These are phyloP conservation scores for Apiotrichum gamsii DNA, from an alignment of 1,284 basidiomycete species.

Conservation along the genomic window DNA sequence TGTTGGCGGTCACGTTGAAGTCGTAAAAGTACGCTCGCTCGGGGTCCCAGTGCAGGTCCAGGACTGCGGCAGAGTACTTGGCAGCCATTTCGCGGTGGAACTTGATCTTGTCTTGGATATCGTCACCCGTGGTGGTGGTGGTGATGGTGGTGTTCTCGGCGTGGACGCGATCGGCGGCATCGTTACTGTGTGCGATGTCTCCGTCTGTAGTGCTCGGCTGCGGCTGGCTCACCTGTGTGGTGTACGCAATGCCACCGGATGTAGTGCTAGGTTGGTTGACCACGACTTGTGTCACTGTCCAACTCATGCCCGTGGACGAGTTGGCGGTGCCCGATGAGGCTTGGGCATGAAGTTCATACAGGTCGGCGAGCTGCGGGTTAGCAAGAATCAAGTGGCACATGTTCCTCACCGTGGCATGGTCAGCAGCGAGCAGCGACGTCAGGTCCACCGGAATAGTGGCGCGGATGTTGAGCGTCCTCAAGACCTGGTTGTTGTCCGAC, in stretches of 20 bases:
- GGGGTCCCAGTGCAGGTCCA: conserved; percentile 82
- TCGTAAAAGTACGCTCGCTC: conserved; percentile 73
- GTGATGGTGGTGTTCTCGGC: background rate
- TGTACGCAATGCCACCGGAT: too few relatives aligned
- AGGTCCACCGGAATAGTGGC: conserved; percentile 69
- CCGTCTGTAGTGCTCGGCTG: too few relatives aligned
- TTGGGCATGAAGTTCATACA: conserved; percentile 52
- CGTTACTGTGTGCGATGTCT: background rate
- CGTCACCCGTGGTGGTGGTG: background rate
- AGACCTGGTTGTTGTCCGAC: conserved; percentile 51
- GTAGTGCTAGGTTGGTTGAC: too few relatives aligned
- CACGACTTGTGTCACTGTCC: too few relatives aligned
- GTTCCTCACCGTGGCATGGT: conserved; percentile 55
- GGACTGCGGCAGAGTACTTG: conserved; percentile 59
- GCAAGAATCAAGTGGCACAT: too few relatives aligned
- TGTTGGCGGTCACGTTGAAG: conserved; percentile 59
- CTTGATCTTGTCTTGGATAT: conserved; percentile 43
- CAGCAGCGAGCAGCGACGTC: conserved; percentile 66
- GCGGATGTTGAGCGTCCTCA: conserved; percentile 66
- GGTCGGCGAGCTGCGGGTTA: conserved; percentile 52
- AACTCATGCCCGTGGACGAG: background rate
- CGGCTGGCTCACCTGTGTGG: too few relatives aligned
- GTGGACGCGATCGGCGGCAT: background rate
- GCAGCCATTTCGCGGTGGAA: conserved; percentile 59
- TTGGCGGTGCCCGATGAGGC: background rate